Base-by-base conservation (phyloP, 1,139 yeast species). In the Candida sp. region DNA sequence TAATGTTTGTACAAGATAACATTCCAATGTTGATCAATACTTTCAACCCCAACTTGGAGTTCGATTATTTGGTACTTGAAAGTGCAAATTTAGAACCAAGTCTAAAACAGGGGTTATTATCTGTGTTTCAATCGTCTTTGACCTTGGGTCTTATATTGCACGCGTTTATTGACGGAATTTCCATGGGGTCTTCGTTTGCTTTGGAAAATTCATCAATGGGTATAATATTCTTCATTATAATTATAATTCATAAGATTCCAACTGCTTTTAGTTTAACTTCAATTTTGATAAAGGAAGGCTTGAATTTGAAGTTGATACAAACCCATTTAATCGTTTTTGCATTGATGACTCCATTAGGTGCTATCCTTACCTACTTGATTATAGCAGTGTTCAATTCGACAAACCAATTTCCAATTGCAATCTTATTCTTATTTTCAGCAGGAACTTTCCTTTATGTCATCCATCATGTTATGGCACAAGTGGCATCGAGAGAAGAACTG, bases 361-460 rank as follows among this genome's bases (percentile, higher is more conserved):
- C 87, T 1, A 46, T 81, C 5, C 38, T 68, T 3, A 75, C 84
- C 0, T 80, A 70, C 56, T 39, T 63, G 6, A 43, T 76, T 4
- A 61, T 79, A 33, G 49, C 54, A 27, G 22, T 73, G 9, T 49
- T 73, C 11, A 54, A 58, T 45, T 41, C 55, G 6, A 53, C 58
- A 41, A 63, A 68, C 45, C 64, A 66, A 38, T 66, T 73, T 53
- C 64, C 73, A 49, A 64, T 83, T n/a, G 85, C 83, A 1, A 49
- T 72, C 2, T 58, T 82, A 32, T 62, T 83, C 41, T 59, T 84
- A 11, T 81, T 83, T 50, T 78, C 86, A 45, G 87, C 86, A 5
- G 95, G 95, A 5, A 83, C 89, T 0, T 86, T 86, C 55, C 59
- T 85, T 29, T 86, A 76, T 53, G 87, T 86, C 30, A 86, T 88